Conservation (phyloP, 176 grass and related monocot species). For the Saccharum officinarum region DNA sequence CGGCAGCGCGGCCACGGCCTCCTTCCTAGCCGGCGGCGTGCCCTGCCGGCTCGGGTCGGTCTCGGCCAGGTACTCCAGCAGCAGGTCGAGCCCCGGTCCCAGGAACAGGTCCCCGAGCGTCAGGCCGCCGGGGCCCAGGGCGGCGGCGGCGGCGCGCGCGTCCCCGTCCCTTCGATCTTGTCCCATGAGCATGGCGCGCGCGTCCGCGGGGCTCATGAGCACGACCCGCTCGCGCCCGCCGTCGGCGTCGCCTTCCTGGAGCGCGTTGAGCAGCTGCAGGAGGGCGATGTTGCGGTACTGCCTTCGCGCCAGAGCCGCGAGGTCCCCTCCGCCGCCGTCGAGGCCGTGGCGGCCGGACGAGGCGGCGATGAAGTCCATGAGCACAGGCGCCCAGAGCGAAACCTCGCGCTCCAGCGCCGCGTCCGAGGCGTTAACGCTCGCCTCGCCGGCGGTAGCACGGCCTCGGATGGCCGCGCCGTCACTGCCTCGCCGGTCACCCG, state of each 20-base stretch:
- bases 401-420: constrained; percentile 23
- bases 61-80: constrained; percentile 76
- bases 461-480: background rate
- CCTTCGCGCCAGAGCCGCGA: constrained; percentile 31
- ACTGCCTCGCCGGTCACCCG: constrained; percentile 1
- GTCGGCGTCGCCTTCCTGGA: constrained; percentile 42
- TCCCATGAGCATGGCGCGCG: constrained; percentile 38
- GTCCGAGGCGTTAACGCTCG: background rate
- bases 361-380: constrained; percentile 62
- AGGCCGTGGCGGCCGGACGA: constrained; percentile 43
- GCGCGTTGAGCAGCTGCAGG: constrained; percentile 57
- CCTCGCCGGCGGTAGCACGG: background rate
- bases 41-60: constrained; percentile 54
- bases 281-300: constrained; percentile 53
- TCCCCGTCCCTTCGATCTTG: constrained; percentile 12
- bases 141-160: background rate
- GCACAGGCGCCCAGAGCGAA: constrained; percentile 53
- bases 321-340: constrained; percentile 20
- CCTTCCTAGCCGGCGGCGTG: constrained; percentile 68
- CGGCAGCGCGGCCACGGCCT: constrained; percentile 69
- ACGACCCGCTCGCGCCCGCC: constrained; percentile 42
- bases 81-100: constrained; percentile 71
- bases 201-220: constrained; percentile 39
- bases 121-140: constrained; percentile 34
- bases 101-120: constrained; percentile 66